phyloP scores from a whole-genome alignment of 208 protist genomes.

The Trypanosoma brucei region DNA sequence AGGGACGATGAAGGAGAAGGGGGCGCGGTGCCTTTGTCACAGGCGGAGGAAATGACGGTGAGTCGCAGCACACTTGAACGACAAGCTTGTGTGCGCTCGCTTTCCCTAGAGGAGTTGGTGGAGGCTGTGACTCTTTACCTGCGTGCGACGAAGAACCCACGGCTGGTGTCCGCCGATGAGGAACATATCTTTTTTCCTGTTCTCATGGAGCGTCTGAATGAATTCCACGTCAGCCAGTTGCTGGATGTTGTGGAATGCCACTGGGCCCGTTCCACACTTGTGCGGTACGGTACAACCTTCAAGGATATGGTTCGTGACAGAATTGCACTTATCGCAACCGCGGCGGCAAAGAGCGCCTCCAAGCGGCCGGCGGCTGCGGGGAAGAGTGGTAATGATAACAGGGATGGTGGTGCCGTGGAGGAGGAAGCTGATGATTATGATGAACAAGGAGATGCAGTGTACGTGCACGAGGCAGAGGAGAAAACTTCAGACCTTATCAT shows the following conservation, averaged over 20 bases:
- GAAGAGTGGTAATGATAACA: conserved; percentile 3
- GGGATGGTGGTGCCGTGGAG: not conserved
- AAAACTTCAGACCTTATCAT: conserved; percentile 28
- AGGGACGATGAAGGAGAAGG: not conserved
- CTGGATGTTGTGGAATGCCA: conserved; percentile 60
- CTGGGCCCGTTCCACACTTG: conserved; percentile 64
- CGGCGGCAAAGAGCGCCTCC: conserved; percentile 18
- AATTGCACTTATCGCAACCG: conserved; percentile 46
- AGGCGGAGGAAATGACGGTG: not conserved
- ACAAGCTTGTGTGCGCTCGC: conserved; percentile 18
- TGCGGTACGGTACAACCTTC: conserved; percentile 56
- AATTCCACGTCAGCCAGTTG: conserved; percentile 47
- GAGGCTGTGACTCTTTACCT: conserved; percentile 42
- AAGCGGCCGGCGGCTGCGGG: not conserved
- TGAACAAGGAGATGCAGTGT: conserved; percentile 2
- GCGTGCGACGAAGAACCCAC: conserved; percentile 37
- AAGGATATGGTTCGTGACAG: conserved; percentile 65
- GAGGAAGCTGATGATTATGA: conserved; percentile 6
- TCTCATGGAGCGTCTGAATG: conserved; percentile 39
- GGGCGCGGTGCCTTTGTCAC: no score
- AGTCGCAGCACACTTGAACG: conserved; percentile 8
- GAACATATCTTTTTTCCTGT: conserved; percentile 73
- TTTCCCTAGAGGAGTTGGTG: conserved; percentile 22
- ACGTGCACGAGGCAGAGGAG: conserved; percentile 11
- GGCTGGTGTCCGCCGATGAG: conserved; percentile 52